Conservation (phyloP, 2,329 filamentous ascomycete genomes). For the Fusarium sulawesiense region DNA sequence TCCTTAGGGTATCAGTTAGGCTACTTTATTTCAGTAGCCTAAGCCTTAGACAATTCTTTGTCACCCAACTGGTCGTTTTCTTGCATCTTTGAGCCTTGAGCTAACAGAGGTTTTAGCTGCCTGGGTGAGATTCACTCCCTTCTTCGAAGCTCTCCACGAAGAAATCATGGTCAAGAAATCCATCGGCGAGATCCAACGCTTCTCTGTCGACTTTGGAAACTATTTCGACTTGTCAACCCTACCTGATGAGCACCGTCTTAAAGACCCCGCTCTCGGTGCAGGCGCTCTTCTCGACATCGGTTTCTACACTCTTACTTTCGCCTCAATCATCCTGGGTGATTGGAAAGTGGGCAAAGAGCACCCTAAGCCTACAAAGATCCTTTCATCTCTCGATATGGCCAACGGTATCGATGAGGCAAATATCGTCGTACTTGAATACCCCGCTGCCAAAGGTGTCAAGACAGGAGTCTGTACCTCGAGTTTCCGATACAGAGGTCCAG, state of each 20-base stretch:
- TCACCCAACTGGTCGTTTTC: too few relatives aligned
- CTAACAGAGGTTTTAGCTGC: slow-evolving; percentile 3
- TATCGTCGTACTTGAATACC: slow-evolving; percentile 2
- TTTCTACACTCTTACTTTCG: slow-evolving; percentile 12
- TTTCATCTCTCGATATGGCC: slow-evolving; percentile 13
- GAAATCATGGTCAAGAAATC: slow-evolving; percentile 26
- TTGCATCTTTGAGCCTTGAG: fast-evolving
- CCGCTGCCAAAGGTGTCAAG: slow-evolving; percentile 3
- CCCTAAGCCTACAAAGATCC: slow-evolving; percentile 7
- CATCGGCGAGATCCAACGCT: slow-evolving; percentile 19
- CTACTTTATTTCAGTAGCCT: too few relatives aligned
- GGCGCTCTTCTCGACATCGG: slow-evolving; percentile 24
- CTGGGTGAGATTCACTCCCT: slow-evolving; percentile 22
- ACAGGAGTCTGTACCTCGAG: slow-evolving; percentile 20
- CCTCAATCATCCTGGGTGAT: slow-evolving; percentile 19
- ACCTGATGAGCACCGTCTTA: slow-evolving; percentile 13
- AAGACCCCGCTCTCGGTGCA: slow-evolving; percentile 21
- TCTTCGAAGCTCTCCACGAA: slow-evolving; percentile 17
- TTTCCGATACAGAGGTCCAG: slow-evolving; percentile 16
- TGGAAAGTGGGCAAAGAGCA: slow-evolving; percentile 25
- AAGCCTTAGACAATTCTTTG: too few relatives aligned
- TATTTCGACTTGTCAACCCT: slow-evolving; percentile 2
- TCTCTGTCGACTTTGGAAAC: slow-evolving; percentile 24
- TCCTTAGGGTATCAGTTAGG: too few relatives aligned
- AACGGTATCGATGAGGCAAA: slow-evolving; percentile 23